A percentile compares a stretch with the other conserved stretches of the same genome.
phyloP scores from a whole-genome alignment of 768 basidiomycete genomes.

The Lepiota subincarnata region DNA sequence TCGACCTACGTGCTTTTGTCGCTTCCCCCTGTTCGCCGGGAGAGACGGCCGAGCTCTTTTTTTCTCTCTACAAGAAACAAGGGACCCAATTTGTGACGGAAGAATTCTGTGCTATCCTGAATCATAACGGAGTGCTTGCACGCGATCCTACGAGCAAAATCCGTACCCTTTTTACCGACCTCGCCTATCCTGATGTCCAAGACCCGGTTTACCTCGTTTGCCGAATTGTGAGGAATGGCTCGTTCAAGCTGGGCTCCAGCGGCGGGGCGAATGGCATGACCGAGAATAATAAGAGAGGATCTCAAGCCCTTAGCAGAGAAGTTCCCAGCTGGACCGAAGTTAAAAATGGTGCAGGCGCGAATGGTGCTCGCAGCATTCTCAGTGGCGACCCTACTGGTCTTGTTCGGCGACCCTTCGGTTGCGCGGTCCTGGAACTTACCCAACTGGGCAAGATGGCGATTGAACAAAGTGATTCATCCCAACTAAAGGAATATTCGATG shows the following conservation, averaged over 20 bases:
- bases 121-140: constrained; percentile 87
- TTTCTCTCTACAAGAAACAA: constrained; percentile 86
- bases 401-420: constrained; percentile 91
- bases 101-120: constrained; percentile 85
- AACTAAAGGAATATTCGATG: constrained; percentile 76
- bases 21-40: constrained; percentile 87
- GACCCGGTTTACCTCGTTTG: constrained; percentile 89
- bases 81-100: constrained; percentile 88
- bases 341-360: constrained; percentile 20
- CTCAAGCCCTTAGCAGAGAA: constrained; percentile 45
- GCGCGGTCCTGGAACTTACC: constrained; percentile 84
- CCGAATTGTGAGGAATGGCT: constrained; percentile 83
- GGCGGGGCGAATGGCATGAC: constrained; percentile 32
- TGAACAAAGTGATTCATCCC: constrained; percentile 60
- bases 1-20: constrained; percentile 90
- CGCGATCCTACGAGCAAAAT: constrained; percentile 72
- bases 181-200: constrained; percentile 81
- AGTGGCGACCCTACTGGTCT: constrained; percentile 29
- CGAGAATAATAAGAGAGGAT: constrained; percentile 48
- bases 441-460: constrained; percentile 65
- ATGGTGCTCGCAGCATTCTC: constrained; percentile 1
- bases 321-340: constrained; percentile 19
- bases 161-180: constrained; percentile 85
- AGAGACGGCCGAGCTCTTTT: constrained; percentile 90
- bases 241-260: constrained; percentile 68